phyloP scores from a whole-genome alignment of 805 yeast genomes.

The Myxozyma mucilagina region DNA sequence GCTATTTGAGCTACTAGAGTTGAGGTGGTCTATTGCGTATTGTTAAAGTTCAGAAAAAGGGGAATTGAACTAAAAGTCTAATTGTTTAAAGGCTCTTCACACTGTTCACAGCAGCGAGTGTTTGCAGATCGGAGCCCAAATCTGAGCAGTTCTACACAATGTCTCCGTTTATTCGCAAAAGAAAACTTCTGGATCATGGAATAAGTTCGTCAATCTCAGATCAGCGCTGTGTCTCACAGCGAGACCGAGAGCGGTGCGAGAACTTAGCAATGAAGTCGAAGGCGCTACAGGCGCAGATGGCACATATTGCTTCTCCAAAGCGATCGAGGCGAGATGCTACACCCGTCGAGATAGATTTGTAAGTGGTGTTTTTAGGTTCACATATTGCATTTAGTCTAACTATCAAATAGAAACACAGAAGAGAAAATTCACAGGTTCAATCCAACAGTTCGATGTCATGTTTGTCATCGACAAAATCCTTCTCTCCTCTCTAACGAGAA shows the following conservation, averaged over 20 bases:
- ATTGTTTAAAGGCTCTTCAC: neutral
- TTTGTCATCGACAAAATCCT: conserved; percentile 30
- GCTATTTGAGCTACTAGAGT: too few relatives aligned
- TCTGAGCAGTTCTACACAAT: neutral
- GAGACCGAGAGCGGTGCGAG: neutral
- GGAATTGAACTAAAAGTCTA: neutral
- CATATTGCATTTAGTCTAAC: neutral
- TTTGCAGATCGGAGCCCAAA: neutral
- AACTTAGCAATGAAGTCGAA: neutral
- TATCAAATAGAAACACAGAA: neutral
- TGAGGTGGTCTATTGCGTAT: too few relatives aligned
- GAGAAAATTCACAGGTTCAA: conserved; percentile 4
- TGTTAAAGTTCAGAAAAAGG: too few relatives aligned
- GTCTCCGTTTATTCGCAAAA: neutral
- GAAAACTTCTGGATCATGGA: neutral
- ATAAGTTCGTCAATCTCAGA: neutral
- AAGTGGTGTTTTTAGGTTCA: neutral
- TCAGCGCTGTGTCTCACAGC: neutral
- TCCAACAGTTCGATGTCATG: conserved; percentile 23
- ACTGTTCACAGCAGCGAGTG: neutral
- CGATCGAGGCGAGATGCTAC: neutral
- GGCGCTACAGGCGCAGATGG: neutral
- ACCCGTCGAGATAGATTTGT: neutral
- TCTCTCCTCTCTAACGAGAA: conserved; percentile 25
- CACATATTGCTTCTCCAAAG: conserved; percentile 2